These are phyloP conservation scores for Lipomyces spencermartinsiae DNA, from an alignment of 805 yeast genomes.

Conservation along the genomic window DNA sequence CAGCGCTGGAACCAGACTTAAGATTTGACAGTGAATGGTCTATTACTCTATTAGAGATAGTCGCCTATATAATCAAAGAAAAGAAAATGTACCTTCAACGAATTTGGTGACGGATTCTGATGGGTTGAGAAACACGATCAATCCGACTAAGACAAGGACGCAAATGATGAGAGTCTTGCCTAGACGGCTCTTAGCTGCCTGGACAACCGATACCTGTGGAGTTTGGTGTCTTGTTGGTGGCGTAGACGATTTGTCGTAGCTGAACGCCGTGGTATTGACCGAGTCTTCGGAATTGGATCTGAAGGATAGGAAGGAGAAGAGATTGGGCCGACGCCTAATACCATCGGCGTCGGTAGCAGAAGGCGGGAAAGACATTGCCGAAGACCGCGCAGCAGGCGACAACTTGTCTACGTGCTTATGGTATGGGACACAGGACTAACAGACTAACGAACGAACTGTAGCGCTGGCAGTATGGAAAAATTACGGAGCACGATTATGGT, in stretches of 20 bases:
- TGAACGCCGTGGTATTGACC: conserved; percentile 11
- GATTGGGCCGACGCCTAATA: conserved; percentile 35
- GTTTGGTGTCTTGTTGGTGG: not conserved
- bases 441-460: not conserved
- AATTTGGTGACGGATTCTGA: conserved; percentile 19
- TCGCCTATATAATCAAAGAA: not conserved
- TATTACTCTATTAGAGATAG: conserved; percentile 1
- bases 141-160: conserved; percentile 13
- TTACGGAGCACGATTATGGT: not conserved
- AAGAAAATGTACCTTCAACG: conserved; percentile 22
- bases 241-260: conserved; percentile 27
- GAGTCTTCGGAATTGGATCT: conserved; percentile 18
- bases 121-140: conserved; percentile 24
- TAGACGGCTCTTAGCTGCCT: conserved; percentile 32
- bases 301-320: conserved; percentile 37
- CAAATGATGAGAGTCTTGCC: conserved; percentile 29
- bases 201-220: conserved; percentile 20
- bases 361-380: conserved; percentile 30
- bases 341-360: conserved; percentile 26
- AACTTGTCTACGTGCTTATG: conserved; percentile 5
- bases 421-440: not conserved
- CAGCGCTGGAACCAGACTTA: not conserved
- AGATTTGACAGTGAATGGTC: not conserved
- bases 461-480: not conserved
- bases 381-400: conserved; percentile 15